Evolutionary conservation across 2,329 filamentous ascomycete species (phyloP).

Genomic region (Falciphora oryzae): DNA sequence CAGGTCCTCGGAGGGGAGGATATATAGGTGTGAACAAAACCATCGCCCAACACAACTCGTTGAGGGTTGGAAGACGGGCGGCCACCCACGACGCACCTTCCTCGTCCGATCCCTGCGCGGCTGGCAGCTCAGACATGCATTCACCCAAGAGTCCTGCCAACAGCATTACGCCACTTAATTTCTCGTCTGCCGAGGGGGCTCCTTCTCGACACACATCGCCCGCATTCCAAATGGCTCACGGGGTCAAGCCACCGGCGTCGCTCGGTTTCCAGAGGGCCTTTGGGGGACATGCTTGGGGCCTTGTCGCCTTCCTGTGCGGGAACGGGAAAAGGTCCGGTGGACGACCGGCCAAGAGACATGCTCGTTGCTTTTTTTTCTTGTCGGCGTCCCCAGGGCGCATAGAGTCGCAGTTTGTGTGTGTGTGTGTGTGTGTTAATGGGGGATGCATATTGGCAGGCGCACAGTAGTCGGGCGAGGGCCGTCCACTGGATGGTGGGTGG

Average conservation of each 20-base stretch:
- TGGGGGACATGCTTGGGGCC: background rate
- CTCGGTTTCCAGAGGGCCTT: background rate
- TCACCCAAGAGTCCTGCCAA: background rate
- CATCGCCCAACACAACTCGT: too few relatives aligned
- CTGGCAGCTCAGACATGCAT: background rate
- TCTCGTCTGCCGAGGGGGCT: background rate
- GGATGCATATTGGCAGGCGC: too few relatives aligned
- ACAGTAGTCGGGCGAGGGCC: background rate
- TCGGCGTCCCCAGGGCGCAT: too few relatives aligned
- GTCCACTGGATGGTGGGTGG: background rate
- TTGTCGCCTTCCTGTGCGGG: background rate
- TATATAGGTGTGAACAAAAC: background rate
- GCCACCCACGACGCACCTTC: background rate
- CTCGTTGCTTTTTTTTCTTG: background rate
- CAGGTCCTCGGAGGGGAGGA: background rate
- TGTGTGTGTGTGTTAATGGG: too few relatives aligned
- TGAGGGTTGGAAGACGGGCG: background rate
- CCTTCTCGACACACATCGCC: background rate
- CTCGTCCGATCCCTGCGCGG: background rate
- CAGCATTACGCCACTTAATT: background rate
- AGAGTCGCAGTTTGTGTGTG: background rate
- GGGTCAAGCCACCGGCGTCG: background rate
- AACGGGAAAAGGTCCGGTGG: background rate
- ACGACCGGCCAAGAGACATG: background rate
- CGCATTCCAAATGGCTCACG: background rate